A percentile compares a stretch with the other conserved stretches of the same genome.
phyloP scores from a whole-genome alignment of 768 basidiomycete genomes.

The Phlebiopsis flavidoalba region DNA sequence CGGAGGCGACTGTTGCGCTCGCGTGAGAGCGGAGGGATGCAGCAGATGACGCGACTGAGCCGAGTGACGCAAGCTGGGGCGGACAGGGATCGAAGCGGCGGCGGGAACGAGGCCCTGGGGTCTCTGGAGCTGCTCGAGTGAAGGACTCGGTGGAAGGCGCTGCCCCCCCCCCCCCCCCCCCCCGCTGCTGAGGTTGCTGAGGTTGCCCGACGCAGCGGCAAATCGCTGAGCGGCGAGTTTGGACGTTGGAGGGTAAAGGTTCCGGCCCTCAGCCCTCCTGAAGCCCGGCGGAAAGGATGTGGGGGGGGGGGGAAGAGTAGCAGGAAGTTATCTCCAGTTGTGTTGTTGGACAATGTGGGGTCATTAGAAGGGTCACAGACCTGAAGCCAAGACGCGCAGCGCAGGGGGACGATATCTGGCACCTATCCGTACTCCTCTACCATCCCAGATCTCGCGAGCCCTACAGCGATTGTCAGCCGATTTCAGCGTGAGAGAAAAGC shows the following conservation, averaged over 20 bases:
- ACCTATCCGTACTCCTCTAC: slow-evolving; percentile 63
- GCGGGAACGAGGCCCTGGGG: slow-evolving; percentile 31
- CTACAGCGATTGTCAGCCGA: slow-evolving; percentile 33
- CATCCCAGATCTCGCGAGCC: slow-evolving; percentile 82
- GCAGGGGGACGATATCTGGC: slow-evolving; percentile 79
- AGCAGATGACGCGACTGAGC: slow-evolving; percentile 56
- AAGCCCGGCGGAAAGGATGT: slow-evolving; percentile 83
- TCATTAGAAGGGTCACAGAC: slow-evolving; percentile 74
- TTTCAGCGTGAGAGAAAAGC: slow-evolving; percentile 12
- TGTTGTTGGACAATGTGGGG: slow-evolving; percentile 48
- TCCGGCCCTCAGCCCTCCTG: slow-evolving; percentile 92
- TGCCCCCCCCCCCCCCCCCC: too few relatives aligned
- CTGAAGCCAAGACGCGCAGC: slow-evolving; percentile 60
- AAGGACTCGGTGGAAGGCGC: slow-evolving; percentile 43
- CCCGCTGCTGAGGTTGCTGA: slow-evolving; percentile 45
- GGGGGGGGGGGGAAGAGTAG: slow-evolving; percentile 60
- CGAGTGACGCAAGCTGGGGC: slow-evolving; percentile 74
- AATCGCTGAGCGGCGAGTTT: slow-evolving; percentile 81
- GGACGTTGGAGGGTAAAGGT: slow-evolving; percentile 95
- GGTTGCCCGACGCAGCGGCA: slow-evolving; percentile 52
- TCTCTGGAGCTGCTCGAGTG: slow-evolving; percentile 36
- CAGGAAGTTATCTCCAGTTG: slow-evolving; percentile 54
- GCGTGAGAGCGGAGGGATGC: slow-evolving; percentile 43
- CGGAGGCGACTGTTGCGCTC: slow-evolving; percentile 81
- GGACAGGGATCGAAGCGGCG: slow-evolving; percentile 41